Conservation (phyloP, 768 basidiomycete species). For the Ramaria sp. region DNA sequence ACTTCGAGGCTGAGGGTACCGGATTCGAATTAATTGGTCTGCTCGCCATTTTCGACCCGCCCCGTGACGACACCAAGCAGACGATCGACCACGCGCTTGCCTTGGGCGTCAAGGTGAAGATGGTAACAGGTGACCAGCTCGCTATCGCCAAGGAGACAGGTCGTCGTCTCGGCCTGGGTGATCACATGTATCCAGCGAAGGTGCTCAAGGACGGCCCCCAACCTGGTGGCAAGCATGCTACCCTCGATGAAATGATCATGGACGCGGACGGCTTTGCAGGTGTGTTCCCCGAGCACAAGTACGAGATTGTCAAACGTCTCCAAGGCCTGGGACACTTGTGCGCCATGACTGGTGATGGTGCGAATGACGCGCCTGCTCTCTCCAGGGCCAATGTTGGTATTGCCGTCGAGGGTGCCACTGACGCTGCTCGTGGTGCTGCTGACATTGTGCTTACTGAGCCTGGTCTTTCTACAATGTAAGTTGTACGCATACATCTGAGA, state of each 20-base stretch:
- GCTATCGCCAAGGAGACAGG: slow-evolving; percentile 99
- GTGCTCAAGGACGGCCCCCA: slow-evolving; percentile 96
- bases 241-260: slow-evolving; percentile 97
- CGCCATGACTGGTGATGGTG: slow-evolving; percentile 99
- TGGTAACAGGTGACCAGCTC: slow-evolving; percentile 99
- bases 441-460: slow-evolving; percentile 98
- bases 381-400: slow-evolving; percentile 99
- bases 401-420: slow-evolving; percentile 97
- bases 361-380: slow-evolving; percentile 95
- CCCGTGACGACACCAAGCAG: slow-evolving; percentile 96
- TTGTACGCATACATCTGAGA: background rate
- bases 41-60: slow-evolving; percentile 95
- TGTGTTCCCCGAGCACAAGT: slow-evolving; percentile 99
- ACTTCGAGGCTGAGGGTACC: slow-evolving; percentile 80
- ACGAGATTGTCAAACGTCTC: slow-evolving; percentile 97
- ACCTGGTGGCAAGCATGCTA: slow-evolving; percentile 72
- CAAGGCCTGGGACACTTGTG: slow-evolving; percentile 93
- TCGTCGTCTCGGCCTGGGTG: slow-evolving; percentile 93
- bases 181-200: slow-evolving; percentile 99
- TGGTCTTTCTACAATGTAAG: slow-evolving; percentile 85
- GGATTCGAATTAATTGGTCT: slow-evolving; percentile 97
- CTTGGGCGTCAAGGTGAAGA: slow-evolving; percentile 97
- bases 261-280: slow-evolving; percentile 99
- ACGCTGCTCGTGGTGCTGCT: slow-evolving; percentile 96
- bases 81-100: slow-evolving; percentile 95